Conservation (phyloP, 306 rosid species). For the Trifolium dubium region DNA sequence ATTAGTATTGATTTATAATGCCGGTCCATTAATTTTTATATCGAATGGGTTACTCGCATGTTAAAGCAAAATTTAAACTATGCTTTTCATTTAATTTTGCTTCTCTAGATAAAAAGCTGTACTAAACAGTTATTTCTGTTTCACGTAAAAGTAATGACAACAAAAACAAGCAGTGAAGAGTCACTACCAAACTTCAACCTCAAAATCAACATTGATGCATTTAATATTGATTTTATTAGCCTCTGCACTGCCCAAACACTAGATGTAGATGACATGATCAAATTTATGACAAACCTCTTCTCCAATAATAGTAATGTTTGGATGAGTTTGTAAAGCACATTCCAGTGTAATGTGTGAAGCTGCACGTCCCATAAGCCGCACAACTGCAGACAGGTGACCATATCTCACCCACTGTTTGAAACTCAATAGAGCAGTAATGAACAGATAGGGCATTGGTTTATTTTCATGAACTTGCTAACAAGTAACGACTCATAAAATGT, state of each 20-base stretch:
- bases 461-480: slow-evolving; percentile 19
- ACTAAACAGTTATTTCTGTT: slow-evolving; percentile 33
- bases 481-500: slow-evolving; percentile 12
- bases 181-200: slow-evolving; percentile 20
- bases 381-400: slow-evolving; percentile 67
- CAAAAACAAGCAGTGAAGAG: slow-evolving; percentile 16
- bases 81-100: slow-evolving; percentile 2
- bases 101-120: slow-evolving; percentile 5
- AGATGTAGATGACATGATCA: slow-evolving; percentile 29
- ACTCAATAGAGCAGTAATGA: slow-evolving; percentile 23
- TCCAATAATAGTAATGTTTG: slow-evolving; percentile 91
- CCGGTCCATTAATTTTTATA: not conserved
- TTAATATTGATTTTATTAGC: slow-evolving; percentile 27
- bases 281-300: slow-evolving; percentile 67
- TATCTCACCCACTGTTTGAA: slow-evolving; percentile 33
- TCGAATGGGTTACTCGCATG: not conserved
- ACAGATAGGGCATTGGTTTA: slow-evolving; percentile 25
- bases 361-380: slow-evolving; percentile 99
- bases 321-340: slow-evolving; percentile 99
- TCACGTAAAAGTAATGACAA: slow-evolving; percentile 13
- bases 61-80: slow-evolving; percentile 13
- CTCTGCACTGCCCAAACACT: slow-evolving; percentile 18
- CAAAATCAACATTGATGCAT: slow-evolving; percentile 30
- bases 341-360: slow-evolving; percentile 98
- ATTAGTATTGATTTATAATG: slow-evolving; percentile 13